A percentile compares a stretch with the other conserved stretches of the same genome.
Evolutionary conservation across 2,329 filamentous ascomycete species (phyloP).

Genomic region (Cytospora chrysosperma): DNA sequence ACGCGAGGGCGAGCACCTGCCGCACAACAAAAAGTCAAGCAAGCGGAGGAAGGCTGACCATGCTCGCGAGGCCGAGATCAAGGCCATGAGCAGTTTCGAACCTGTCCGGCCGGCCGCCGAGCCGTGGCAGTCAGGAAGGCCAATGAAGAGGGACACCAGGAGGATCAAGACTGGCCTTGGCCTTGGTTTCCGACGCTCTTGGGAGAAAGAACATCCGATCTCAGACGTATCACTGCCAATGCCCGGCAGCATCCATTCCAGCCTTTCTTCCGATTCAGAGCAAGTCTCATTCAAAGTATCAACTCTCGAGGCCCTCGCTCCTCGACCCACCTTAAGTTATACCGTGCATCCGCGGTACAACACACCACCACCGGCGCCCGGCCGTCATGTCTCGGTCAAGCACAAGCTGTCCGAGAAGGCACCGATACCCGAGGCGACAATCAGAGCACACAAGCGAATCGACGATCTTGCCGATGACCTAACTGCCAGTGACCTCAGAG

Average conservation of each 20-base stretch:
- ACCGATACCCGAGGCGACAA: conserved; percentile 59
- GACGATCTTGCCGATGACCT: conserved; percentile 79
- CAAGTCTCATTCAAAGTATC: conserved; percentile 78
- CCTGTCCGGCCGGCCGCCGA: conserved; percentile 63
- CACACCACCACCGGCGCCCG: conserved; percentile 28
- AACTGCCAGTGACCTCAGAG: conserved; percentile 78
- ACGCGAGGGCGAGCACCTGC: conserved; percentile 55
- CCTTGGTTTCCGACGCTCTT: conserved; percentile 46
- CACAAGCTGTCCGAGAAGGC: conserved; percentile 47
- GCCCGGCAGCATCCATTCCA: conserved; percentile 73
- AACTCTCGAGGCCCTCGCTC: conserved; percentile 75
- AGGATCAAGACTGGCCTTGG: conserved; percentile 56
- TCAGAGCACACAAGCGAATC: conserved; percentile 62
- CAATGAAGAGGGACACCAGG: conserved; percentile 63
- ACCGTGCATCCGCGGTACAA: conserved; percentile 62
- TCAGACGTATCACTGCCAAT: conserved; percentile 76
- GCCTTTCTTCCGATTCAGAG: conserved; percentile 73
- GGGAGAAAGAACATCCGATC: conserved; percentile 51
- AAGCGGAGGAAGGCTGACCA: conserved; percentile 75
- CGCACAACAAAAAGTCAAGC: conserved; percentile 70
- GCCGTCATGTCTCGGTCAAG: conserved; percentile 21
- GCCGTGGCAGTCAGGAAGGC: conserved; percentile 58
- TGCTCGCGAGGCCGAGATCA: conserved; percentile 83
- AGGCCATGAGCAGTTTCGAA: conserved; percentile 72
- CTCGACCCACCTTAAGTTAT: conserved; percentile 79